Evolutionary conservation across 306 rosid genomes (phyloP), one percentile per base, ranked within the genome.

Genomic region (Medicago lupulina): DNA sequence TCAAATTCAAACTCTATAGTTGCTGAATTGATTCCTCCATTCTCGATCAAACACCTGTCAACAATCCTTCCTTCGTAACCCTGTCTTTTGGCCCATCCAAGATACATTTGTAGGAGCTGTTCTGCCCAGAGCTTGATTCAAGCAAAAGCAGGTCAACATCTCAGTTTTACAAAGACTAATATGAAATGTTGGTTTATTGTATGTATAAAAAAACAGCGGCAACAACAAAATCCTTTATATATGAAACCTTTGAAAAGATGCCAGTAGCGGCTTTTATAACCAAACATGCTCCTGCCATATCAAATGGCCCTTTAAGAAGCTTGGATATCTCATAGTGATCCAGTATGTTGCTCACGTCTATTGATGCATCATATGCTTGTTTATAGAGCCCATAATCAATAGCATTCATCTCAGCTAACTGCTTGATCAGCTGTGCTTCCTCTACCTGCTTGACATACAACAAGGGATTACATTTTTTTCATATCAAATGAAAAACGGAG

Each of bases 381-480:
- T 84, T 87, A 78, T 90, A 90, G 38, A 92, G 89, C 74, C 92
- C 92, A 67, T 71, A 85, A 75, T 88, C 82, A 80, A 92, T 83
- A 60, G 87, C 94, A 78, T 92, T 89, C 73, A 67, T 77, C 78
- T 90, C 96, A 39, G 91, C 89, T 77, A 92, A 80, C 58, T 90
- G 90, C 7, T 86, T 85, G 75, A 92, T 90, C 79, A 92, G 77
- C 80, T 90, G 88, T 76, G 96, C 98, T 81, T 92, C 98, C 88
- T 92, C 96, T 51, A 70, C 87, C 98, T 92, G 87, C 82, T 80
- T 46, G 70, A 71, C 55, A 75, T 36, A 60, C 23, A 68, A 61
- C 19, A 18, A 16, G 21, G 28, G 19, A 79, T 59, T 17, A 8
- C 34, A 66, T 75, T 49, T 18, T 60, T 59, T 41, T 69, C 67